These are phyloP conservation scores for Phytophthora pseudosyringae DNA, from an alignment of 352 stramenopile genomes.

Conservation along the genomic window DNA sequence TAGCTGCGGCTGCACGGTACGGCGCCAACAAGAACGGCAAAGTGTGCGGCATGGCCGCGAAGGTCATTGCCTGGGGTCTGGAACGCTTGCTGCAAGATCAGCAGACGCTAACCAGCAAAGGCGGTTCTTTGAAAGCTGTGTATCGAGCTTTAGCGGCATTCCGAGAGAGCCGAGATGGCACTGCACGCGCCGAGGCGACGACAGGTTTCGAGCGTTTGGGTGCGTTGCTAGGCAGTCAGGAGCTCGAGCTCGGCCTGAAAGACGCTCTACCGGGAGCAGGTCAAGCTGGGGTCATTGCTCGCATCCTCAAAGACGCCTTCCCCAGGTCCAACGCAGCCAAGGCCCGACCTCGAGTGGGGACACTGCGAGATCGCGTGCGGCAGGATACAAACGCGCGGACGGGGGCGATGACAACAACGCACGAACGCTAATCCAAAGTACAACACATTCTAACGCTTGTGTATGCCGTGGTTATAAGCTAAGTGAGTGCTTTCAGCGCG, in stretches of 20 bases:
- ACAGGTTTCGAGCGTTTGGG: conserved; percentile 52
- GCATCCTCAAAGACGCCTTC: conserved; percentile 58
- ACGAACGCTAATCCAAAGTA: conserved; percentile 25
- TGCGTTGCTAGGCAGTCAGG: conserved; percentile 39
- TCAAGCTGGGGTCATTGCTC: conserved; percentile 30
- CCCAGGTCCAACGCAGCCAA: conserved; percentile 2
- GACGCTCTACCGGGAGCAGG: conserved; percentile 29
- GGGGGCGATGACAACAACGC: conserved; percentile 13
- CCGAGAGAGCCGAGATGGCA: conserved; percentile 55
- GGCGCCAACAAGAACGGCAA: conserved; percentile 69
- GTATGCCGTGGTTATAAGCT: conserved; percentile 25
- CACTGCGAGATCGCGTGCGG: conserved; percentile 45
- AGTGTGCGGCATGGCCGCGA: conserved; percentile 55
- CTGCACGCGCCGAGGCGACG: conserved; percentile 46
- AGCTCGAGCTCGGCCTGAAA: conserved; percentile 41
- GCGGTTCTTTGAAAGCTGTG: conserved; percentile 28
- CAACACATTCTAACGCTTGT: conserved; percentile 23
- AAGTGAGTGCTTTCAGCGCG: neutral
- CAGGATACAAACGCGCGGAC: conserved; percentile 15
- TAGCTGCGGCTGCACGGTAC: conserved; percentile 47
- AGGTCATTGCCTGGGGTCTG: conserved; percentile 47
- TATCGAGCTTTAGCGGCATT: conserved; percentile 53
- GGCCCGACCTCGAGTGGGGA: conserved; percentile 25
- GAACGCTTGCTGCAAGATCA: conserved; percentile 31
- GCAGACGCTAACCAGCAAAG: conserved; percentile 10